These are phyloP conservation scores for Trichoderma cornu-damae DNA, from an alignment of 2,329 filamentous ascomycete genomes.

Conservation along the genomic window DNA sequence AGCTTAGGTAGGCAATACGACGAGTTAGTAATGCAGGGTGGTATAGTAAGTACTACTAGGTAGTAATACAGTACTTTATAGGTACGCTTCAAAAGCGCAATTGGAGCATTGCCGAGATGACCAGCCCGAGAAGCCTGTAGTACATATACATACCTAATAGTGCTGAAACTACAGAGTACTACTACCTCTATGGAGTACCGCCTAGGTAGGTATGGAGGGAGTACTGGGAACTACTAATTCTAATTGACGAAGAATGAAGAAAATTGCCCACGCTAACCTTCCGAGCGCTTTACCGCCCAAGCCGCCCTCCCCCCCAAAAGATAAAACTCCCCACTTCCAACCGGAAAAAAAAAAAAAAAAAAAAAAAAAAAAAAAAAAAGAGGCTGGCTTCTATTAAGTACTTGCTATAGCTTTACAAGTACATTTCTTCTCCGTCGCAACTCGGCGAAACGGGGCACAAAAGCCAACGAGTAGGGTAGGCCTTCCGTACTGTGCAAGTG, in stretches of 20 bases:
- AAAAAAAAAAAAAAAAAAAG: neutral
- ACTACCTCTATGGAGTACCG: too few species aligned
- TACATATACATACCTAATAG: too few species aligned
- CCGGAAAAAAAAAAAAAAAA: neutral
- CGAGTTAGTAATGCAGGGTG: too few species aligned
- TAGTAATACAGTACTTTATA: too few species aligned
- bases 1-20: too few species aligned
- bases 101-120: too few species aligned
- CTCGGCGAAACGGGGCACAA: slow-evolving; percentile 3
- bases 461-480: neutral
- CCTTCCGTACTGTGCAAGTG: neutral
- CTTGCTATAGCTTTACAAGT: too few species aligned
- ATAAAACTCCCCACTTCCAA: slow-evolving; percentile 1
- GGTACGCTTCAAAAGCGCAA: too few species aligned
- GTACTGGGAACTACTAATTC: neutral
- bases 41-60: too few species aligned
- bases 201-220: too few species aligned
- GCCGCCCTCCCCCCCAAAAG: neutral
- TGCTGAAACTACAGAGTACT: too few species aligned
- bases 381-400: neutral
- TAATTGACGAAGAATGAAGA: neutral
- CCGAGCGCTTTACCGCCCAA: slow-evolving; percentile 10
- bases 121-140: too few species aligned
- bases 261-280: neutral
- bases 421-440: neutral